phyloP scores from a whole-genome alignment of 208 protist species.

The Leishmania mexicana region DNA sequence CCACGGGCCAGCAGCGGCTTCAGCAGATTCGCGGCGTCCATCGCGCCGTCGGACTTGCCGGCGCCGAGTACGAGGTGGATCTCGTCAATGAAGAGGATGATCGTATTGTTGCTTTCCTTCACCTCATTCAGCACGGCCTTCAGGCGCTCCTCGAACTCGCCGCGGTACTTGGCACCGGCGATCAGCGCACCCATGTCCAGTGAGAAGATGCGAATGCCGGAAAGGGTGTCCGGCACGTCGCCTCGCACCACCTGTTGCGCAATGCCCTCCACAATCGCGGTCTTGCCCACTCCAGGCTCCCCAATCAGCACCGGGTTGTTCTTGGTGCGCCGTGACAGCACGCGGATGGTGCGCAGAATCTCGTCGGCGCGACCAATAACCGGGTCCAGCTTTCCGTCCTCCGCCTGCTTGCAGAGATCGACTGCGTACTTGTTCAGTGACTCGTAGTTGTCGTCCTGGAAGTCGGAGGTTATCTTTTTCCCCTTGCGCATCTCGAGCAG shows the following conservation, averaged over 20 bases:
- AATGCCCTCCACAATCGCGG: constrained; percentile 93
- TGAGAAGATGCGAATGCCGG: constrained; percentile 82
- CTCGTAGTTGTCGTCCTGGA: constrained; percentile 87
- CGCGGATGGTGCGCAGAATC: constrained; percentile 97
- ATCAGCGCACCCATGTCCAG: constrained; percentile 99
- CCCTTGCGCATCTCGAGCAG: constrained; percentile 85
- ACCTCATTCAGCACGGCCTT: constrained; percentile 99
- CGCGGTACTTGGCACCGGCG: constrained; percentile 98
- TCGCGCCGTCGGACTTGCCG: constrained; percentile 93
- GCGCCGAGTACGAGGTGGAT: constrained; percentile 99
- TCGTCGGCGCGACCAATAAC: constrained; percentile 99
- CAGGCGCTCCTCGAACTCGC: constrained; percentile 99
- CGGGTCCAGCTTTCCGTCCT: constrained; percentile 96
- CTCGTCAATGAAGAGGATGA: constrained; percentile 99
- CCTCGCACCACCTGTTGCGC: constrained; percentile 93
- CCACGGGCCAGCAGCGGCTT: constrained; percentile 98
- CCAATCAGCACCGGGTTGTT: constrained; percentile 99
- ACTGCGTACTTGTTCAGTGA: constrained; percentile 97
- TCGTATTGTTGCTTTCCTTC: constrained; percentile 92
- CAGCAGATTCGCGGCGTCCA: constrained; percentile 99
- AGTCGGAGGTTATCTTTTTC: constrained; percentile 82
- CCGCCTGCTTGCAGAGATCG: constrained; percentile 95
- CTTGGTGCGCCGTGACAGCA: constrained; percentile 98
- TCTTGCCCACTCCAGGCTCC: constrained; percentile 95
- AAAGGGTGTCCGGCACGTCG: constrained; percentile 92